Evolutionary conservation across 192 early-diverging fungal genomes (phyloP).

Genomic region (Rhizophagus sp.): DNA sequence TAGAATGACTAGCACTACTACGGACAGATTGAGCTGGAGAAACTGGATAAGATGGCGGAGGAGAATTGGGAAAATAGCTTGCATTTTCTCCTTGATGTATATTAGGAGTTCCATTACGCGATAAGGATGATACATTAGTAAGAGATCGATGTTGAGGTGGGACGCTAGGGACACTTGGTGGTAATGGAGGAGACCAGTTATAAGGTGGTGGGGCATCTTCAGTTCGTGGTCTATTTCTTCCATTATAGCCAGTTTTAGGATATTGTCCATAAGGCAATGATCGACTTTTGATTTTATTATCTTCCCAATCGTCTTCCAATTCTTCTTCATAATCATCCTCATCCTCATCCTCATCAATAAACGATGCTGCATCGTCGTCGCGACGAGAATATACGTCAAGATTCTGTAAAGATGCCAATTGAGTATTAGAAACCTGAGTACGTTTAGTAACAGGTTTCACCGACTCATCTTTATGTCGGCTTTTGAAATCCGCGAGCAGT

Average conservation of each 20-base stretch:
- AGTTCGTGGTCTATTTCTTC: slow-evolving; percentile 39
- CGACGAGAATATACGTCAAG: slow-evolving; percentile 24
- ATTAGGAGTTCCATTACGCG: slow-evolving; percentile 26
- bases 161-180: slow-evolving; percentile 29
- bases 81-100: slow-evolving; percentile 25
- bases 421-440: slow-evolving; percentile 42
- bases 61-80: slow-evolving; percentile 49
- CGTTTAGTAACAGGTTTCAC: slow-evolving; percentile 29
- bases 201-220: slow-evolving; percentile 39
- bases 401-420: slow-evolving; percentile 34
- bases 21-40: slow-evolving; percentile 48
- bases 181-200: slow-evolving; percentile 33
- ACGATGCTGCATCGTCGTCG: slow-evolving; percentile 31
- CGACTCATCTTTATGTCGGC: not conserved
- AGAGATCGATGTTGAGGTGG: slow-evolving; percentile 31
- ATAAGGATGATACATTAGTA: slow-evolving; percentile 39
- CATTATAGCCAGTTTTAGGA: slow-evolving; percentile 33
- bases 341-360: slow-evolving; percentile 49
- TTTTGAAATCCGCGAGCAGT: slow-evolving; percentile 50
- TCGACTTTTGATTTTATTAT: slow-evolving; percentile 36
- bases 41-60: slow-evolving; percentile 57
- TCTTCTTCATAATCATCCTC: slow-evolving; percentile 44
- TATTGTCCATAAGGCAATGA: slow-evolving; percentile 43
- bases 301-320: slow-evolving; percentile 34
- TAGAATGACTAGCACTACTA: slow-evolving; percentile 34